A percentile compares a stretch with the other conserved stretches of the same genome.
phyloP scores from a whole-genome alignment of 2,329 filamentous ascomycete genomes.

The Calonectria montana region DNA sequence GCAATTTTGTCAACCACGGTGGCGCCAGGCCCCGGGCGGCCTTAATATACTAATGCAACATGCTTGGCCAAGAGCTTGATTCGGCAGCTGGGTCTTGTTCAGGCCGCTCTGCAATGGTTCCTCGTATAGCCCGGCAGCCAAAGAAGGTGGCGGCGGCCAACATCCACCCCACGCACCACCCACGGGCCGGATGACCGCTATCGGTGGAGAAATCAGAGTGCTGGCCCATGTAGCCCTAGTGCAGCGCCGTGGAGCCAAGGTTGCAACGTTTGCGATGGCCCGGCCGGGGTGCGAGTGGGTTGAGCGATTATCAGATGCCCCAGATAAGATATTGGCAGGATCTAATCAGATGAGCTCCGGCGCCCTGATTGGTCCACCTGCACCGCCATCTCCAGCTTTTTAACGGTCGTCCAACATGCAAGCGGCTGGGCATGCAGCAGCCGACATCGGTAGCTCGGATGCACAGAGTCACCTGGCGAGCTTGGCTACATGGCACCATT shows the following conservation, averaged over 20 bases:
- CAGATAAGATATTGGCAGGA: constrained; percentile 34
- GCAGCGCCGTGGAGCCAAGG: constrained; percentile 7
- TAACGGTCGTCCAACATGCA: neutral
- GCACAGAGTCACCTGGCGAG: neutral
- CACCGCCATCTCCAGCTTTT: constrained; percentile 10
- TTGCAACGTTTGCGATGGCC: constrained; percentile 20
- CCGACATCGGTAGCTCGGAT: constrained; percentile 26
- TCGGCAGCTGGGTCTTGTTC: neutral
- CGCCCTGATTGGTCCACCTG: constrained; percentile 32
- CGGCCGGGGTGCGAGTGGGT: constrained; percentile 12
- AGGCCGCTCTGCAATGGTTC: neutral
- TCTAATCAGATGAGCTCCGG: constrained; percentile 43
- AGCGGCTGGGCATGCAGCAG: constrained; percentile 15
- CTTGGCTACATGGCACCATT: constrained; percentile 4
- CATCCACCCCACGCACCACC: constrained; percentile 16
- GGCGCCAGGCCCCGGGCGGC: constrained; percentile 17
- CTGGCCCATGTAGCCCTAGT: constrained; percentile 17
- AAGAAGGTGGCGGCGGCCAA: neutral
- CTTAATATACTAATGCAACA: constrained; percentile 29
- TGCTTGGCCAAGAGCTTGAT: constrained; percentile 1
- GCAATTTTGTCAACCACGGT: neutral
- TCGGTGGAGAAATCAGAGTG: constrained; percentile 18
- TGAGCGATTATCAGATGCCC: constrained; percentile 38
- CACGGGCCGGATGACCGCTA: neutral
- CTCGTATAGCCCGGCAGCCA: neutral